These are phyloP conservation scores for Craspedostauros australis DNA, from an alignment of 108 stramenopile species.

Conservation along the genomic window DNA sequence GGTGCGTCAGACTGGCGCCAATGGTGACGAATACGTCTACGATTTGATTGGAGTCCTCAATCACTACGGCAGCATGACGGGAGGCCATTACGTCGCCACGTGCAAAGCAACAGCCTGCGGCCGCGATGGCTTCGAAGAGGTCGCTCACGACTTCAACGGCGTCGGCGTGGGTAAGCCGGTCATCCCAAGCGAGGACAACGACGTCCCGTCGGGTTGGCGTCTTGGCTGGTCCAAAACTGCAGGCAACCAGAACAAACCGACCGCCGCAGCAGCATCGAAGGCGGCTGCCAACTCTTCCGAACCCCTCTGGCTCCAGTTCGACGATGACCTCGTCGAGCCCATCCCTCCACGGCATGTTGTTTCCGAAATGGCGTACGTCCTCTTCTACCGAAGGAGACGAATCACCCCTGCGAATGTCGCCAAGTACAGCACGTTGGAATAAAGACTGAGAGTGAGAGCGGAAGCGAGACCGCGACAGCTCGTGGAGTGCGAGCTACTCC, in stretches of 20 bases:
- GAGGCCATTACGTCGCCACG: conserved; percentile 95
- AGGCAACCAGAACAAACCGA: conserved; percentile 36
- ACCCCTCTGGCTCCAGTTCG: conserved; percentile 91
- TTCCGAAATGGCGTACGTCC: conserved; percentile 88
- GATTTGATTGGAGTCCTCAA: conserved; percentile 91
- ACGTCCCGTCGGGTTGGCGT: conserved; percentile 55
- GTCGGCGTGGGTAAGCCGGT: conserved; percentile 25
- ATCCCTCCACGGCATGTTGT: conserved; percentile 74
- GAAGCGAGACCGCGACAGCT: too few species aligned
- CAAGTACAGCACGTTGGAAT: conserved; percentile 70
- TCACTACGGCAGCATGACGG: conserved; percentile 93
- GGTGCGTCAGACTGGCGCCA: conserved; percentile 14
- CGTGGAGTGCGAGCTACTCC: too few species aligned
- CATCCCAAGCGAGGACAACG: conserved; percentile 31
- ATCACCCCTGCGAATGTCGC: conserved; percentile 82
- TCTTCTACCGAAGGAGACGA: conserved; percentile 86
- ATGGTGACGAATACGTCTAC: conserved; percentile 58
- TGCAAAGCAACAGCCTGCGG: conserved; percentile 84
- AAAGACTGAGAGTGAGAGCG: conserved; percentile 2
- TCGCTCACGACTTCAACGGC: conserved; percentile 71
- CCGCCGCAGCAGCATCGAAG: conserved; percentile 36
- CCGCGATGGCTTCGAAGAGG: conserved; percentile 81
- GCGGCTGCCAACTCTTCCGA: conserved; percentile 61
- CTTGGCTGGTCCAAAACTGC: conserved; percentile 54
- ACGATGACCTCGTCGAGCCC: conserved; percentile 92